phyloP scores from a whole-genome alignment of 768 basidiomycete genomes.

The Termitomyces sp. region DNA sequence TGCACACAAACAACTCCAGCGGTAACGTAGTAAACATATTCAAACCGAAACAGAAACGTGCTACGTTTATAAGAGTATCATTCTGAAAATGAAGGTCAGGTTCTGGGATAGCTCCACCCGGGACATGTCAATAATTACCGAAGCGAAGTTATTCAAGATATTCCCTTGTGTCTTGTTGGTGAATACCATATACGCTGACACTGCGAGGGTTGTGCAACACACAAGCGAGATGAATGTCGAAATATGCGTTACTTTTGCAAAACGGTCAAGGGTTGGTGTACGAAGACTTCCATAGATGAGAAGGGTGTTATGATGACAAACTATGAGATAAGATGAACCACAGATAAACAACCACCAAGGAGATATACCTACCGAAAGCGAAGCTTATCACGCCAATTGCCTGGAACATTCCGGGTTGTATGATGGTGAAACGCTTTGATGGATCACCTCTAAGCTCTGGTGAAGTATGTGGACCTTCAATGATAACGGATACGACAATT shows the following conservation, averaged over 20 bases:
- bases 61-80: constrained; percentile 92
- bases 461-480: constrained; percentile 77
- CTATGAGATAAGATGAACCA: constrained; percentile 30
- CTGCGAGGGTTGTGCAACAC: constrained; percentile 79
- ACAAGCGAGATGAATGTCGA: constrained; percentile 83
- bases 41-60: constrained; percentile 88
- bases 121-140: constrained; percentile 42
- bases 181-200: constrained; percentile 85
- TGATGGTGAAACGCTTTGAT: constrained; percentile 66
- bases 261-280: constrained; percentile 93
- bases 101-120: background rate
- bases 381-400: constrained; percentile 98
- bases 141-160: constrained; percentile 91
- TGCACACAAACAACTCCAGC: constrained; percentile 93
- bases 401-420: constrained; percentile 83
- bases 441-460: constrained; percentile 77
- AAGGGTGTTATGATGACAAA: constrained; percentile 97
- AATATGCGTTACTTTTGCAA: constrained; percentile 88
- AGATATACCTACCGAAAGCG: constrained; percentile 56
- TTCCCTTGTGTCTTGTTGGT: constrained; percentile 95
- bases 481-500: constrained; percentile 82
- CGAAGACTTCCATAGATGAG: constrained; percentile 92
- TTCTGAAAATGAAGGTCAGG: constrained; percentile 35
- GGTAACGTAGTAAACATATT: constrained; percentile 99
- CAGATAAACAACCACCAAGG: background rate